Evolutionary conservation across 495 filamentous ascomycete genomes (phyloP), one percentile per base, ranked within the genome.

Genomic region (Penicillium macrosclerotiorum): DNA sequence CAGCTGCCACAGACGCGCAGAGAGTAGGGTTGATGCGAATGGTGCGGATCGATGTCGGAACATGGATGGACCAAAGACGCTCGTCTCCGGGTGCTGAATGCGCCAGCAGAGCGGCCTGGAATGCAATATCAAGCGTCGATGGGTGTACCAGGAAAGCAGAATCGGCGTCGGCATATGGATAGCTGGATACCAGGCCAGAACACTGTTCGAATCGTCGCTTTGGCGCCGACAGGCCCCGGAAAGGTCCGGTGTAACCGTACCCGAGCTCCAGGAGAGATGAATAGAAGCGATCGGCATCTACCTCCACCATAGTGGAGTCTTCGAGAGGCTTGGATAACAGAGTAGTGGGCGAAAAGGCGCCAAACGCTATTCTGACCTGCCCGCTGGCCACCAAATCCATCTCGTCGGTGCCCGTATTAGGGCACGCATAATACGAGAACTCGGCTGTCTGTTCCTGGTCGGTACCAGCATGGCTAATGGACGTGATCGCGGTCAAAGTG

Each of bases 81-180:
- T 43, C 58, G 30, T 79, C 76, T 12, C 67, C 69, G 2, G 76
- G 74, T 2, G 64, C 65, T 0, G 74, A 64, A 19, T 72, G 64
- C 1, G 73, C 63, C 18, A 71, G 45, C 22, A 78, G 71, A 0
- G 64, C 60, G 0, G 66, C 55, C 32, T 80, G 77, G 25, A 79
- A 69, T 32, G 65, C 73, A 16, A 55, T 58, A 40, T 79, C 76
- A 7, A 80, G 57, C 0, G 68, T 72, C 0, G 65, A 68, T 9
- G 76, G 75, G 45, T 76, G 77, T 37, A 75, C 65, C 9, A 29
- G 5, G n/a, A 11, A 41, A 6, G 20, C 35, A 43, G 17, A 17
- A 35, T 27, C 29, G 3, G 2, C 7, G 20, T 26, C 20, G 4
- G 12, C 4, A 17, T 32, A 17, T 12, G 12, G 8, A 32, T 19